Evolutionary conservation across 169 alveolate genomes (phyloP), one percentile per base, ranked within the genome.

Genomic region (Cryptosporidium bovis): DNA sequence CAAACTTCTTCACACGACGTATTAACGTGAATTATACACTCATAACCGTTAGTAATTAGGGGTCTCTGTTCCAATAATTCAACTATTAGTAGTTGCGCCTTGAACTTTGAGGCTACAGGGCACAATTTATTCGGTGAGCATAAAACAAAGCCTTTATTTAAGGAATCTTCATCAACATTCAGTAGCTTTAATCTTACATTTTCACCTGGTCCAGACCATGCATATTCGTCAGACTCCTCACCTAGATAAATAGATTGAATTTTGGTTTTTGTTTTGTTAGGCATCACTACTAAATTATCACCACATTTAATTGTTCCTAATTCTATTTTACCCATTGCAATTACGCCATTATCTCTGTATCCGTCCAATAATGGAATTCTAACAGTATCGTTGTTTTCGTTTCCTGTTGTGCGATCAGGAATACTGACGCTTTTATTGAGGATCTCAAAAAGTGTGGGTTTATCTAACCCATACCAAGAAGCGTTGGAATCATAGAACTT

Each of bases 121-220:
- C 99, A 96, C 48, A 96, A 97, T 66, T 91, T 84, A 48, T 95
- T 94, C 66, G 94, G 92, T 82, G 96, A 93, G 56, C 99, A 97
- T 83, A 98, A 90, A 66, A 97, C 97, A 90, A 92, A 95, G n/a
- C 99, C 99, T 93, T 97, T 96, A 71, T 92, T 90, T 50, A 98
- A 91, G 62, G 96, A 98, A 82, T 94, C 98, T 64, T 97, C 99
- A 58, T 97, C 99, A 20, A 95, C 91, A 27, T 97, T 95, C 68
- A 95, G 90, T 69, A 97, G 69, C 91, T 93, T 92, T 67, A 95
- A 68, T 56, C 97, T 90, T 29, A 95, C 95, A 92, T 95, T 96
- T 83, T 96, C 98, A 34, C 98, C 98, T 15, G 97, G 96, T 33
- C 93, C 94, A 3, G 98, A 97, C 89, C 91, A 94, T 27, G 93